These are phyloP conservation scores for Prunella vulgaris DNA, from an alignment of 257 asterid genomes.

Conservation along the genomic window DNA sequence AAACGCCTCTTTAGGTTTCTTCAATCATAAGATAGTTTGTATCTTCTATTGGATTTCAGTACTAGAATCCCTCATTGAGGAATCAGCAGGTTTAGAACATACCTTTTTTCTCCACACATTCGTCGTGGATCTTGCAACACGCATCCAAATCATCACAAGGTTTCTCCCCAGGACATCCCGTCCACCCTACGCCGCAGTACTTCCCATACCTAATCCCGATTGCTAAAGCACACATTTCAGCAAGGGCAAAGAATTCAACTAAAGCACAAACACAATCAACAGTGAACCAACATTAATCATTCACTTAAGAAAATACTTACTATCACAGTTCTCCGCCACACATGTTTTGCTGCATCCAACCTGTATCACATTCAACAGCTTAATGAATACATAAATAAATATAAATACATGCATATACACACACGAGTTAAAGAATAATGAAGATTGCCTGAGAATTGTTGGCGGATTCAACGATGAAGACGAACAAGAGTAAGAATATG, in stretches of 20 bases:
- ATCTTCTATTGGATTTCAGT: not conserved
- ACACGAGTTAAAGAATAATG: not conserved
- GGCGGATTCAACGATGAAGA: constrained; percentile 38
- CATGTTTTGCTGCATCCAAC: constrained; percentile 64
- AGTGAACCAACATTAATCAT: not conserved
- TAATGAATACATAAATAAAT: not conserved
- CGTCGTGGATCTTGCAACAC: constrained; percentile 85
- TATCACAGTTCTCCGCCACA: constrained; percentile 63
- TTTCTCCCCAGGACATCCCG: constrained; percentile 88
- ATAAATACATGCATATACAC: not conserved
- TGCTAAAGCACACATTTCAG: constrained; percentile 37
- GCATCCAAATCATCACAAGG: constrained; percentile 96
- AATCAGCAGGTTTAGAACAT: constrained; percentile 11
- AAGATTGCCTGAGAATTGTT: constrained; percentile 43
- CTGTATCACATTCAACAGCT: constrained; percentile 29
- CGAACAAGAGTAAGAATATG: constrained; percentile 33
- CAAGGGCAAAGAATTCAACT: not conserved
- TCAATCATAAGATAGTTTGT: not conserved
- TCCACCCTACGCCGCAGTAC: constrained; percentile 95
- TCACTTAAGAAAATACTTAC: constrained; percentile 29
- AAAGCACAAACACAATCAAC: not conserved
- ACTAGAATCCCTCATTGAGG: not conserved
- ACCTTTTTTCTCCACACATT: constrained; percentile 75
- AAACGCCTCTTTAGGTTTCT: no score
- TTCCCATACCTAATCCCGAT: constrained; percentile 82